Base-by-base conservation (phyloP, 768 basidiomycete genomes). In the Boletellus sp. region DNA sequence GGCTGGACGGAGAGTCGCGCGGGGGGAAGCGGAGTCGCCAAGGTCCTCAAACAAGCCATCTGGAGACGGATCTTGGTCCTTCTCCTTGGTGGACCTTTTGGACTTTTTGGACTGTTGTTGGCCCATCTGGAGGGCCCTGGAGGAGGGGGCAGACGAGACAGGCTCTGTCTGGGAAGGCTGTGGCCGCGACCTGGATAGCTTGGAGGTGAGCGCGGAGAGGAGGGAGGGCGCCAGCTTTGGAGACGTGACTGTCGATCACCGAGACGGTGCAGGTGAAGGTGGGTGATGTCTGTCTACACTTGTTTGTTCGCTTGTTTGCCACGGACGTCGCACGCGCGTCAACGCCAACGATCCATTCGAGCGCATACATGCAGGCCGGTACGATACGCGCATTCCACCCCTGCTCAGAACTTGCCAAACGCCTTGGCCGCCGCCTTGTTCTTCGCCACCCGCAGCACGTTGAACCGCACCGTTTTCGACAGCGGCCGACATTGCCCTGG, bases 401-500 rank as follows among this genome's bases (percentile, higher is more conserved):
- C 45, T 20, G 40, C 62, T 73, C 72, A 93, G 78, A 97, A 98
- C 84, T 97, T 97, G 75, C 83, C 81, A 77, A 98, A 98, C 45
- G 88, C 77, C 80, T 95, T 96, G 51, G 83, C 72, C 31, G 91
- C 69, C 11, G 91, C 92, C 83, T 94, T 94, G 84, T 75, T 94
- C 84, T 88, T 92, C 58, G 84, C 70, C 71, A 99, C 95, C 64
- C 94, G 88, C 69, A 98, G 73, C 51, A 99, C 96, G 75, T 99
- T 99, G 87, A 99, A 99, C 44, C 96, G 90, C 65, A 97, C 92
- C 31, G 95, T 98, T 76, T 99, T 99, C 54, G 96, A 98, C 64
- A 98, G 74, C 62, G 96, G 96, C 69, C 96, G 88, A 79, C 96
- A 99, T 83, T 99, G 96, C 32, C 94, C 93, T 93, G 28, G 1